Evolutionary conservation across 306 rosid species (phyloP), one percentile per base, ranked within the genome.

Genomic region (Coriaria nepalensis): DNA sequence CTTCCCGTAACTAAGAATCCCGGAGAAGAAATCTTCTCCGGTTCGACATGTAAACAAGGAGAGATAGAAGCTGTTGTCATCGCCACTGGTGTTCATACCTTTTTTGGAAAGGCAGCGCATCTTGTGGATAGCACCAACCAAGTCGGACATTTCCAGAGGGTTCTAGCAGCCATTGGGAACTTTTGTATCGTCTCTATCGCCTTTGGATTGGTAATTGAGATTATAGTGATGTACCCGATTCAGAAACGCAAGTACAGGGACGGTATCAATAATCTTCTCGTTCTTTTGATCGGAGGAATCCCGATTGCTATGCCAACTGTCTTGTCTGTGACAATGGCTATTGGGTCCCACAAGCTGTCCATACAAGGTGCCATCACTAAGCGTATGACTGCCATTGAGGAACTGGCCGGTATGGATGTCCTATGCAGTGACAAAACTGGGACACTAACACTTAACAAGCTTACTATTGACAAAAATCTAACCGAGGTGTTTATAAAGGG

Each of bases 241-340:
- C 98, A 90, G 70, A 75, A 73, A 50, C 90, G 98, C 39, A 52
- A 53, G 69, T 90, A 90, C 45, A 68, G 98, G 52, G 70, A 71
- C 5, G 98, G 98, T 60, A 90, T 90, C 57, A 83, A 90, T 79
- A 90, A 90, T 65, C 98, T 90, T 52, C 62, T 90, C 62, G 98
- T 90, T 39, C 98, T 90, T 61, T 79, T 90, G 76, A 90, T 90
- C 39, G 98, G 98, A 64, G 98, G 98, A 53, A 90, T 90, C 32
- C 98, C 98, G 49, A 90, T 90, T 67, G 98, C 98, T 52, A 90
- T 90, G 97, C 97, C 97, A 4, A 90, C 97, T 9, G 97, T 90
- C 74, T 59, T n/a, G n/a, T n/a, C n/a, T n/a, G n/a, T n/a, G n/a
- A n/a, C n/a, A n/a, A n/a, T n/a, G n/a, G n/a, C n/a, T 90, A 90